Evolutionary conservation across 2,329 filamentous ascomycete species (phyloP).

Genomic region (Nemania sp.): DNA sequence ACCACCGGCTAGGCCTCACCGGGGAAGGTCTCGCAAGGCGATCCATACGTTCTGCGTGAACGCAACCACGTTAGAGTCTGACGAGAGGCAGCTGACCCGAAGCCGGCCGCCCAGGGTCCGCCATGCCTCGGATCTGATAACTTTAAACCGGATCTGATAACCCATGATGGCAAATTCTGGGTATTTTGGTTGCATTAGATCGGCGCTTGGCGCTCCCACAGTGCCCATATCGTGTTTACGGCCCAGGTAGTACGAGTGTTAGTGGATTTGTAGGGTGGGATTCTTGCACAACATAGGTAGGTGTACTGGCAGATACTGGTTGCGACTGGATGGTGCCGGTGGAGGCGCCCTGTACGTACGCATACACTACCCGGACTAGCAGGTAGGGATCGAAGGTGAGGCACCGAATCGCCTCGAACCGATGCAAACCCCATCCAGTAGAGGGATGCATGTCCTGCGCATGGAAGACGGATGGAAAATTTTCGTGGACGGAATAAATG

Average conservation of each 20-base stretch:
- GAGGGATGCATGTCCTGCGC: no score
- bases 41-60: slow-evolving; percentile 7
- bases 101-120: slow-evolving; percentile 43
- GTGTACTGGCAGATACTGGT: background rate
- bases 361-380: no score
- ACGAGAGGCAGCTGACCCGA: slow-evolving; percentile 37
- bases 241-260: background rate
- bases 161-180: slow-evolving; percentile 39
- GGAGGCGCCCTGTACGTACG: background rate
- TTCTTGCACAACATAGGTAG: background rate
- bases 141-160: slow-evolving; percentile 51
- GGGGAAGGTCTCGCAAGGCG: slow-evolving; percentile 12
- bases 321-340: no score
- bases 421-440: background rate
- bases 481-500: background rate
- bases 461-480: slow-evolving; percentile 17
- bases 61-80: background rate
- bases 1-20: slow-evolving; percentile 8
- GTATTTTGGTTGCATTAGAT: slow-evolving; percentile 31
- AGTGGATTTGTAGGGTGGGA: slow-evolving; percentile 5
- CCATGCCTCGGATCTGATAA: slow-evolving; percentile 49
- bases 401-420: slow-evolving; percentile 9
- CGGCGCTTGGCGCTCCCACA: slow-evolving; percentile 27
- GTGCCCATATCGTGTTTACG: background rate
- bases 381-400: slow-evolving; percentile 6